Base-by-base conservation (phyloP, 1,284 basidiomycete genomes). In the Ganoderma boninense region DNA sequence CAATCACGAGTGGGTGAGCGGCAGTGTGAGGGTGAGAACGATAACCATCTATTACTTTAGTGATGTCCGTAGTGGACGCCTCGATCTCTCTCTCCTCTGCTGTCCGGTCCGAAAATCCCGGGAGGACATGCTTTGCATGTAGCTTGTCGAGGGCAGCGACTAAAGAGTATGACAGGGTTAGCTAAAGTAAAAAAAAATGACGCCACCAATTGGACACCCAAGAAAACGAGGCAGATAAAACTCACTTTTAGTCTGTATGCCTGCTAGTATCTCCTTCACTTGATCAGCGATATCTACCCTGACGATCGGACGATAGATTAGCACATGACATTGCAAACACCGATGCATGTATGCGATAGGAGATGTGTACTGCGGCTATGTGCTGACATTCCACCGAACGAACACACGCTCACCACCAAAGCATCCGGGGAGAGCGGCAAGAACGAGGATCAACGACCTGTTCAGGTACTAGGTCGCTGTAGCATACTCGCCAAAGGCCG, bases 11-110 rank as follows among this genome's bases (percentile, higher is more conserved):
- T 68, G 40, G 62, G 65, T 64, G 54, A 68, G 54, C 60, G 29
- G 26, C 29, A 42, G 43, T 32, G 69, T 29, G 2, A 29, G 38
- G 52, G 43, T 62, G 61, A 65, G 54, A 61, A 44, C 69, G 69
- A 70, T 72, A 66, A 40, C 63, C 67, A 70, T 74, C 70, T 67
- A 64, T 67, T 70, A 74, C 71, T 62, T 71, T 73, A 42, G 74
- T 70, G 81, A 99, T 96, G 72, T 96, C 93, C 42, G 87, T 89
- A 0, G 97, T 97, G 56, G 95, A 86, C 23, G 87, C 80, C 79
- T 99, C 95, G 73, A 99, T 99, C 80, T 98, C 96, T 74, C 91
- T 88, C 83, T 99, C 97, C 82, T 99, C 97, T 18, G 90, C 89
- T 1, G 94, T 89, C 68, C 97, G 93, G 87, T 99, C 98, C 78